Evolutionary conservation across 179 eudicot genomes (phyloP), one percentile per base, ranked within the genome.

Genomic region (Patellifolia procumbens): DNA sequence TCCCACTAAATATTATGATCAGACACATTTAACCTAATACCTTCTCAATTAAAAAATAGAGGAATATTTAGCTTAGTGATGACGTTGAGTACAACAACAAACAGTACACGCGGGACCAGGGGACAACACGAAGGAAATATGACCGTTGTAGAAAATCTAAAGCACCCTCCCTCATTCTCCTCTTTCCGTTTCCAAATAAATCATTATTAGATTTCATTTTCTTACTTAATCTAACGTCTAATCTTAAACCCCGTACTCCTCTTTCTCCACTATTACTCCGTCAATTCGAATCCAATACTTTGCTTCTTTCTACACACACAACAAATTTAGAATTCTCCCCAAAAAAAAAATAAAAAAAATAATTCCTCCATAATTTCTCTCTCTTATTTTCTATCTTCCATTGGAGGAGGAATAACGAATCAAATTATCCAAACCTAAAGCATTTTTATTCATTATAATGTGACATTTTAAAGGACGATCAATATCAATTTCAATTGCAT

Each of bases 101-200:
- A n/a, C n/a, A n/a, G 32, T 2, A 6, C 35, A 61, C 32, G 19
- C 61, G 49, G 49, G 51, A n/a, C n/a, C 78, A 64, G 7, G 55
- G 12, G 19, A 58, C 80, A 79, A 79, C 77, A 79, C 69, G 81
- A 73, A 68, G 20, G 53, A 79, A 79, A 79, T 73, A 73, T 66
- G 77, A 79, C 81, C 81, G 81, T 79, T 79, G 52, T 51, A 61
- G 12, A 4, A 79, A 79, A 79, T 73, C 77, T 73, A 55, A 45
- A n/a, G 24, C 63, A 65, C 68, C 24, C 2, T 3, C 45, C 6
- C 7, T 35, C n/a, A n/a, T n/a, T n/a, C n/a, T n/a, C 15, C 20
- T 28, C 39, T 64, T 37, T 64, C 55, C 53, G 37, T 67, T 67
- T 24, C 5, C 70, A 24, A 42, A 24, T 5, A 19, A 34, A 45